Conservation (phyloP, 148 eudicot species). For the Diospyros kaki region DNA sequence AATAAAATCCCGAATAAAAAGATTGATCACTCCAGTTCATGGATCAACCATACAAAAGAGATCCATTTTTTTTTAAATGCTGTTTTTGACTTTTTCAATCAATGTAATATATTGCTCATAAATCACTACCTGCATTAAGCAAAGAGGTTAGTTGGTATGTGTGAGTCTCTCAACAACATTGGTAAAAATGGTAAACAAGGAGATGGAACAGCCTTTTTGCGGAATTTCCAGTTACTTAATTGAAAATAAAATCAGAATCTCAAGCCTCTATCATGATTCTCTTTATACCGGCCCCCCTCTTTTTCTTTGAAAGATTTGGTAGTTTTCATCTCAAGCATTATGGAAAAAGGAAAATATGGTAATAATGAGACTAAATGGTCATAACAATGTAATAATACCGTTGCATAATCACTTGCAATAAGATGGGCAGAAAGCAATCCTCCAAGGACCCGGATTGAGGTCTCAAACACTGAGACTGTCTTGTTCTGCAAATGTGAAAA, state of each 20-base stretch:
- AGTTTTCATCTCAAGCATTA: not conserved
- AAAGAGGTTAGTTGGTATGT: not conserved
- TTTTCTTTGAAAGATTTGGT: not conserved
- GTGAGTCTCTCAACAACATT: not conserved
- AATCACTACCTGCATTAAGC: conserved; percentile 7
- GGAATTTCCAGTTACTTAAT: not conserved
- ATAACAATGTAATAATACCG: conserved; percentile 46
- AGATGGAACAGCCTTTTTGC: not conserved
- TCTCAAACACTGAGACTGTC: conserved; percentile 97
- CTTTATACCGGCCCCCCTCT: not conserved
- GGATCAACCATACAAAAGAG: no score
- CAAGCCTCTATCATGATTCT: not conserved
- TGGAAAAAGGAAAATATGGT: conserved; percentile 2
- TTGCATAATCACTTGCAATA: conserved; percentile 95
- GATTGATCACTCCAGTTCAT: no score
- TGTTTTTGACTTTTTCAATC: not conserved
- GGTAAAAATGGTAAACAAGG: not conserved
- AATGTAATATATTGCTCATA: not conserved
- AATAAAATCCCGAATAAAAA: no score
- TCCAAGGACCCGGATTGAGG: conserved; percentile 93
- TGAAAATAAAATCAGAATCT: not conserved
- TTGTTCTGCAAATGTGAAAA: conserved; percentile 66
- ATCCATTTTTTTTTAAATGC: no score
- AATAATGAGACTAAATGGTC: conserved; percentile 1
- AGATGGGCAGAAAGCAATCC: conserved; percentile 98